A percentile compares a stretch with the other conserved stretches of the same genome.
These are phyloP conservation scores for Acacia confusa DNA, from an alignment of 306 rosid genomes.

Conservation along the genomic window DNA sequence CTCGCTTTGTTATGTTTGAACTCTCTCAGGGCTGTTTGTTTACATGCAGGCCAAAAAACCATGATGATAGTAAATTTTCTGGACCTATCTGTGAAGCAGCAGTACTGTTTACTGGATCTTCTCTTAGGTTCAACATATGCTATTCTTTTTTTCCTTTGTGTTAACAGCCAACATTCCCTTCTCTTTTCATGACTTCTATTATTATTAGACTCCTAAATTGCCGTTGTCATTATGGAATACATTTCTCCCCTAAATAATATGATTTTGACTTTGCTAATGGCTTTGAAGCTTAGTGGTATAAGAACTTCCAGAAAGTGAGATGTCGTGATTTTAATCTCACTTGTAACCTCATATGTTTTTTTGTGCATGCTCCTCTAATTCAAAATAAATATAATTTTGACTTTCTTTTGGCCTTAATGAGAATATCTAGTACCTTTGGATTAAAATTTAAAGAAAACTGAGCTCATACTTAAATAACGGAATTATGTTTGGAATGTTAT, in stretches of 20 bases:
- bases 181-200: neutral
- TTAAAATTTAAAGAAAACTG: no score
- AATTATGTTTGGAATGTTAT: no score
- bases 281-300: no score
- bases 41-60: conserved; percentile 55
- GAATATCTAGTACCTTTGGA: neutral
- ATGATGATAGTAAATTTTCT: conserved; percentile 27
- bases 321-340: rapidly evolving
- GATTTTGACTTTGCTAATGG: neutral
- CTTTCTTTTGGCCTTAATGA: neutral
- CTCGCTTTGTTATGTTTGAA: neutral
- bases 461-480: no score
- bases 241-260: neutral
- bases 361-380: no score
- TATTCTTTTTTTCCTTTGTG: neutral
- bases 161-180: conserved; percentile 9
- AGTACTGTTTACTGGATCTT: conserved; percentile 24
- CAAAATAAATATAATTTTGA: neutral
- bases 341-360: no score
- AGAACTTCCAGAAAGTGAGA: no score
- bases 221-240: neutral
- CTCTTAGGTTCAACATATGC: conserved; percentile 12
- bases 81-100: conserved; percentile 28
- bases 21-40: conserved; percentile 16
- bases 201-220: neutral